These are phyloP conservation scores for Rickenella mellea DNA, from an alignment of 768 basidiomycete species.

Conservation along the genomic window DNA sequence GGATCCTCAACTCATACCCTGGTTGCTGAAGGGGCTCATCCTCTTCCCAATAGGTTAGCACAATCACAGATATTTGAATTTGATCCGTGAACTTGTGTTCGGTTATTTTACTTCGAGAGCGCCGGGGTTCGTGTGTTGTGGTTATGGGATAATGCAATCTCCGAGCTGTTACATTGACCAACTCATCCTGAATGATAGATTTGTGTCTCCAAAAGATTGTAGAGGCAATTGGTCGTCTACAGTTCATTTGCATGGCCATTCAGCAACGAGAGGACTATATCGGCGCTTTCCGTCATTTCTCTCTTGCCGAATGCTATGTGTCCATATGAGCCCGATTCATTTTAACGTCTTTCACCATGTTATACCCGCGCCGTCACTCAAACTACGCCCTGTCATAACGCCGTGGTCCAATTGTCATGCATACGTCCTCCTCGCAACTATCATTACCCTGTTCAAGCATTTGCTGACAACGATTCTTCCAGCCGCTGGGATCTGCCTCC, in stretches of 20 bases:
- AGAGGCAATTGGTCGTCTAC: no score
- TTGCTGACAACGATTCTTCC: not conserved
- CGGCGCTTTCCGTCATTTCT: not conserved
- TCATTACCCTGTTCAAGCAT: not conserved
- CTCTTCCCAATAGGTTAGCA: constrained; percentile 14
- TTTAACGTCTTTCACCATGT: not conserved
- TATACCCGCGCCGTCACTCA: not conserved
- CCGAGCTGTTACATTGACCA: not conserved
- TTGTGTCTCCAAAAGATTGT: no score
- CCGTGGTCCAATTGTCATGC: not conserved
- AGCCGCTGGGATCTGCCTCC: constrained; percentile 13
- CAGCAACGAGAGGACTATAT: no score
- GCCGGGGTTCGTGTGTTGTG: not conserved
- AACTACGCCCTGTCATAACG: not conserved
- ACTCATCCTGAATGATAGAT: not conserved
- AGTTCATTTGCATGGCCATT: no score
- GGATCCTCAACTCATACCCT: constrained; percentile 11
- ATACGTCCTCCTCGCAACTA: not conserved
- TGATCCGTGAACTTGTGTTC: not conserved
- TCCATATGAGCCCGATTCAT: not conserved
- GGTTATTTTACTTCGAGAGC: not conserved
- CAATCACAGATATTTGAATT: not conserved
- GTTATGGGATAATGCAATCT: not conserved
- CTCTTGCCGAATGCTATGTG: not conserved
- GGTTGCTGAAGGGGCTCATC: constrained; percentile 11